Percentiles rank a stretch among this genome's conserved stretches.
phyloP scores from a whole-genome alignment of 2,329 filamentous ascomycete genomes.

The Claviceps capensis region DNA sequence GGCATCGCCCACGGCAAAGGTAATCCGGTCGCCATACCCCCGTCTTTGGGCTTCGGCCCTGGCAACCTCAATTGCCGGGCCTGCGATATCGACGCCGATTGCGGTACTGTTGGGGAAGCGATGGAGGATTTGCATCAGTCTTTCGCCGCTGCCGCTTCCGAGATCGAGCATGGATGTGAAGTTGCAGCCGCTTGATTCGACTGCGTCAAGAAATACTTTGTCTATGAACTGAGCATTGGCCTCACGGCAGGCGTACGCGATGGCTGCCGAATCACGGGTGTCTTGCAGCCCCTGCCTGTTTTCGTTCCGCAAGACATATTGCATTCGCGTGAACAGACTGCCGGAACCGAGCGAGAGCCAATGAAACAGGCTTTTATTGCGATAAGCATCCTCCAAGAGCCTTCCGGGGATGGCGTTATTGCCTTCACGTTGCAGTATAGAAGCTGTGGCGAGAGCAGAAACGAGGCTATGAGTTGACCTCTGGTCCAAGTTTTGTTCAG shows the following conservation, averaged over 20 bases:
- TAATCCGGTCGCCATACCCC: not conserved
- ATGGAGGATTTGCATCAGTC: constrained; percentile 7
- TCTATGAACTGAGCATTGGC: constrained; percentile 5
- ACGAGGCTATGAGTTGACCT: not conserved
- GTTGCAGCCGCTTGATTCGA: constrained; percentile 2
- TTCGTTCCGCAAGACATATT: constrained; percentile 5
- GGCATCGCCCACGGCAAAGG: constrained; percentile 4
- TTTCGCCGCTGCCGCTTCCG: constrained; percentile 8
- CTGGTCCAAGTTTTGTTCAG: not conserved
- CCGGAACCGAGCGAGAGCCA: constrained; percentile 8
- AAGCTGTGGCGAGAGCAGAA: not conserved
- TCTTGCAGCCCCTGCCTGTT: constrained; percentile 5
- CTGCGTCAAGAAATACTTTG: constrained; percentile 3
- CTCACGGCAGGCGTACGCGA: constrained; percentile 8
- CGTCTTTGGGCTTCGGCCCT: not conserved
- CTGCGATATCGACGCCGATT: constrained; percentile 9
- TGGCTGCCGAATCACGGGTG: constrained; percentile 6
- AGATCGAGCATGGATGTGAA: constrained; percentile 8
- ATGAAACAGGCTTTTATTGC: constrained; percentile 5
- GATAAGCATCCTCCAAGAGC: constrained; percentile 4
- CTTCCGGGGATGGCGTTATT: not conserved
- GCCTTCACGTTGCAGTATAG: not conserved
- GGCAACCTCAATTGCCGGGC: constrained; percentile 5
- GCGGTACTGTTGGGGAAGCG: constrained; percentile 4
- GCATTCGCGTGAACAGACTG: constrained; percentile 6